phyloP scores from a whole-genome alignment of 345 rosid species.

The Arabidopsis arenosa region DNA sequence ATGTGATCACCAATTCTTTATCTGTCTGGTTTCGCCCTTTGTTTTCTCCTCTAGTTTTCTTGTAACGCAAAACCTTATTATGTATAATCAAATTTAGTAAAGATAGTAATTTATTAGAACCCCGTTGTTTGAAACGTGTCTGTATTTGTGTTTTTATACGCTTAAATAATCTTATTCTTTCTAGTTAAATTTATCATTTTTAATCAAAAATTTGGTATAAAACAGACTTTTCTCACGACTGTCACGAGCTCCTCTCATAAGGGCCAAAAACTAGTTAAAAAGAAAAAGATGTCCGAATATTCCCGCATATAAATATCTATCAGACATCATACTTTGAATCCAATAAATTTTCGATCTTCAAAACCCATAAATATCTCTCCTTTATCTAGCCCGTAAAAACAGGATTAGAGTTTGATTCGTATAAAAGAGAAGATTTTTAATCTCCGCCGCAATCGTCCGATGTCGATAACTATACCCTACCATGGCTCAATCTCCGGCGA shows the following conservation, averaged over 20 bases:
- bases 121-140: not conserved
- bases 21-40: constrained; percentile 15
- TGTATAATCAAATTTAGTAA: not conserved
- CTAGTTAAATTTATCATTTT: too few species aligned
- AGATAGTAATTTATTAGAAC: not conserved
- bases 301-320: constrained; percentile 10
- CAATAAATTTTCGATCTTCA: constrained; percentile 8
- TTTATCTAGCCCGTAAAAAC: not conserved
- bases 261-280: constrained; percentile 14
- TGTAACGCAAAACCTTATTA: not conserved
- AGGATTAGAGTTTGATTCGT: constrained; percentile 2
- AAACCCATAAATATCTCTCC: not conserved
- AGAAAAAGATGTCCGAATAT: constrained; percentile 37
- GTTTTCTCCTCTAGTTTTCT: constrained; percentile 20
- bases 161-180: not conserved
- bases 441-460: constrained; percentile 29
- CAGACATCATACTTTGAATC: not conserved
- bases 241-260: constrained; percentile 1
- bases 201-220: not conserved
- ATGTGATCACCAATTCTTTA: not conserved
- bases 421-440: constrained; percentile 5
- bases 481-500: constrained; percentile 35
- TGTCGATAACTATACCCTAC: constrained; percentile 32
- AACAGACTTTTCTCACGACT: not conserved
- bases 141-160: not conserved